Evolutionary conservation across 805 yeast species (phyloP), one percentile per base, ranked within the genome.

Genomic region (Teunomyces aglyptinius): DNA sequence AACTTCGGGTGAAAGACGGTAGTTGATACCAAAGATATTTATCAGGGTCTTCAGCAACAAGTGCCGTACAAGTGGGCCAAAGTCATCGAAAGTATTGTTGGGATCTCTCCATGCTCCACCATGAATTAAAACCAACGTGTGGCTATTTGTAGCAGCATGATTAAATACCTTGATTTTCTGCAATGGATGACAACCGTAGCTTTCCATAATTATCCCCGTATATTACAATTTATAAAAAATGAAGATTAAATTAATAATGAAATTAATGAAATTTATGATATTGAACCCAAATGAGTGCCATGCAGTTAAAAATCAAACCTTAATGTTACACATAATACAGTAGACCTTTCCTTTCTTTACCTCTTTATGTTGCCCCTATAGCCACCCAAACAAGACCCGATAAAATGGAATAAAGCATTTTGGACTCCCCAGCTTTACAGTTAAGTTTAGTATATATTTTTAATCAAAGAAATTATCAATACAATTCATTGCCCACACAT

Each of bases 51-150:
- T 27, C 27, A 20, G 33, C 18, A 15, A 19, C 22, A 41, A 12
- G 5, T 36, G 31, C 4, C 20, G 45, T 18, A 63, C 51, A 38
- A 82, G 48, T 10, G 51, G 53, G 7, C 67, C 67, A 45, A 79
- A 81, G 55, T 85, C 92, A 33, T 73, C 63, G 22, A 67, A 75
- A 0, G 90, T 83, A 58, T 85, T 83, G 2, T 51, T 59, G 1
- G 82, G 79, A 57, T 86, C 95, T 50, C 88, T 72, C 96, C 96
- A 89, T 0, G 90, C 95, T 0, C 96, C 96, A 1, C 96, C 96
- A 64, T 89, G 96, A 33, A 89, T 75, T 53, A 81, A 83, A 0
- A 87, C 73, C 5, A 80, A 45, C 15, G 77, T 63, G 18, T 47
- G 46, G 16, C 41, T 41, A n/a, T 49, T 46, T 6, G 18, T 11